Conservation (phyloP, 208 protist species). For the Angomonas ambiguus region DNA sequence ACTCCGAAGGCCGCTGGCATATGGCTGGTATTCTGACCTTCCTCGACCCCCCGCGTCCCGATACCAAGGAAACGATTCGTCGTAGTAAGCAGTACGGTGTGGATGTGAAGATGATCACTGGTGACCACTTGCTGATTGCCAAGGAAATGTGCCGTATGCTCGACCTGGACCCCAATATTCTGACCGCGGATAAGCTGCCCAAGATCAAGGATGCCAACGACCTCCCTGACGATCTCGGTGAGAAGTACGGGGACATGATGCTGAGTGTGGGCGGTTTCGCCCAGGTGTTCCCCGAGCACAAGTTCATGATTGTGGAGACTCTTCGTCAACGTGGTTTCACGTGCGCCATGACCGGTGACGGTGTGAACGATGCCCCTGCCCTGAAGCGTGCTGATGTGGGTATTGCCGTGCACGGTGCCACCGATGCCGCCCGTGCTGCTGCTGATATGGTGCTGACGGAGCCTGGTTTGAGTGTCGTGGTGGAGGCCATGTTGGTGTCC, state of each 20-base stretch:
- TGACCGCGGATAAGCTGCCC: slow-evolving; percentile 65
- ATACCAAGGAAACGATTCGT: slow-evolving; percentile 87
- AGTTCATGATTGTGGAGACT: slow-evolving; percentile 92
- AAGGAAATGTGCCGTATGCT: slow-evolving; percentile 91
- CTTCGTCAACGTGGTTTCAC: slow-evolving; percentile 88
- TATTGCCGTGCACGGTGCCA: slow-evolving; percentile 93
- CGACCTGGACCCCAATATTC: slow-evolving; percentile 89
- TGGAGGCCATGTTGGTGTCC: slow-evolving; percentile 89
- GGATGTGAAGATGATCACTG: slow-evolving; percentile 95
- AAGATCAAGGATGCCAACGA: slow-evolving; percentile 58
- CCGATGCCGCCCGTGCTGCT: slow-evolving; percentile 90
- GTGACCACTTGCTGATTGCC: slow-evolving; percentile 90
- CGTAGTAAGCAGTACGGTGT: slow-evolving; percentile 84
- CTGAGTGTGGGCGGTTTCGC: slow-evolving; percentile 77
- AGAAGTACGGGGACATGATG: slow-evolving; percentile 73
- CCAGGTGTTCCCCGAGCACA: slow-evolving; percentile 94
- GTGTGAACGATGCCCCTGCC: slow-evolving; percentile 95
- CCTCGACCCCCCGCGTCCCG: slow-evolving; percentile 89
- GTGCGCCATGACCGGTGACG: slow-evolving; percentile 97
- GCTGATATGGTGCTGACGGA: slow-evolving; percentile 95
- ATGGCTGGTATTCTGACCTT: slow-evolving; percentile 88
- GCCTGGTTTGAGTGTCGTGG: slow-evolving; percentile 90
- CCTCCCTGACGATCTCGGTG: slow-evolving; percentile 48
- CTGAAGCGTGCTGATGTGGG: slow-evolving; percentile 95
- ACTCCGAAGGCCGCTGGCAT: slow-evolving; percentile 57